Percentiles rank a stretch among this genome's conserved stretches.
These are phyloP conservation scores for Coprinellus micaceus DNA, from an alignment of 768 basidiomycete genomes.

Conservation along the genomic window DNA sequence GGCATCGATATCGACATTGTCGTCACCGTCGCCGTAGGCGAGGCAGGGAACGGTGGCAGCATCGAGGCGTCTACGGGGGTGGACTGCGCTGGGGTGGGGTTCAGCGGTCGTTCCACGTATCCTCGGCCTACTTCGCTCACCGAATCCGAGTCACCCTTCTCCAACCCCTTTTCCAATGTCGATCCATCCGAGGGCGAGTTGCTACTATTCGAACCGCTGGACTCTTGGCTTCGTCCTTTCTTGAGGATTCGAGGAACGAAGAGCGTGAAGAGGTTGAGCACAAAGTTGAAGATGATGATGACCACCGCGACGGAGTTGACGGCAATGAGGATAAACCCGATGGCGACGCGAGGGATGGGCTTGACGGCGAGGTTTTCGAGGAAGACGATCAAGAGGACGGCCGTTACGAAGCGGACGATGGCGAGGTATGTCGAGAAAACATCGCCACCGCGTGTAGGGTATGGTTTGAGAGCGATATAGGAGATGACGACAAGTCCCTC, in stretches of 20 bases:
- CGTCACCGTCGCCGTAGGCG: constrained; percentile 35
- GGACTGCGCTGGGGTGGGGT: constrained; percentile 52
- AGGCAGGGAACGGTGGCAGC: constrained; percentile 44
- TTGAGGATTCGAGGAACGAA: constrained; percentile 21
- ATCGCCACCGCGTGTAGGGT: constrained; percentile 66
- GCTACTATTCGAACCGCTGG: constrained; percentile 14
- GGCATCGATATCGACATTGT: too few species aligned
- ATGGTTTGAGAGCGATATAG: constrained; percentile 56
- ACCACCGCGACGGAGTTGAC: constrained; percentile 70
- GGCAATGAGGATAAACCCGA: constrained; percentile 72
- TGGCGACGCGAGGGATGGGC: constrained; percentile 76
- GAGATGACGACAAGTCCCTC: constrained; percentile 45
- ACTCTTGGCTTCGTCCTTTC: not conserved
- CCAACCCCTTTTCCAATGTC: constrained; percentile 37
- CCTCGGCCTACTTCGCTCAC: not conserved
- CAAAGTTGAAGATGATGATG: constrained; percentile 63
- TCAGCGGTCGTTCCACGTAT: constrained; percentile 30
- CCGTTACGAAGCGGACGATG: constrained; percentile 63
- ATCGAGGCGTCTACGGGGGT: constrained; percentile 36
- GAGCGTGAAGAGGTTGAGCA: constrained; percentile 45
- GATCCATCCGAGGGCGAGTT: constrained; percentile 27
- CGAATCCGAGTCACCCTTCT: constrained; percentile 4
- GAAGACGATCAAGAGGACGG: constrained; percentile 75
- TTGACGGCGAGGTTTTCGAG: constrained; percentile 57
- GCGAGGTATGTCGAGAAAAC: constrained; percentile 65